Conservation (phyloP, 1,139 yeast genomes). For the Kluyveromyces sp. region DNA sequence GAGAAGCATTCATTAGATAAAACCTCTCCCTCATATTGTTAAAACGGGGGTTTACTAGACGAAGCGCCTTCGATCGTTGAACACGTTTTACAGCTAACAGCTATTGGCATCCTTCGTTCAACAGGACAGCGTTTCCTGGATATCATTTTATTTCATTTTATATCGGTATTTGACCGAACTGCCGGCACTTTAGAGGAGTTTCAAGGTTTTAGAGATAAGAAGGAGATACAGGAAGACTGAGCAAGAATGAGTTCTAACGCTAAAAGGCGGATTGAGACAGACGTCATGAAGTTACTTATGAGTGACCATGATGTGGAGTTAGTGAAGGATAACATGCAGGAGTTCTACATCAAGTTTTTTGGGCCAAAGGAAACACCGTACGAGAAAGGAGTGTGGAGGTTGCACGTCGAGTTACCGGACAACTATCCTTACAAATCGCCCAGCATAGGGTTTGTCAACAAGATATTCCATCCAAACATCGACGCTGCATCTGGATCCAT, state of each 20-base stretch:
- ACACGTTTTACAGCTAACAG: not conserved
- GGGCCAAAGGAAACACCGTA: constrained; percentile 91
- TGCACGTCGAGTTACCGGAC: constrained; percentile 91
- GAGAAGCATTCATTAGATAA: no score
- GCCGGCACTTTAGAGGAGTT: no score
- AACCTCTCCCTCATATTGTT: not conserved
- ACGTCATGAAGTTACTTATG: constrained; percentile 92
- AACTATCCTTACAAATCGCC: constrained; percentile 96
- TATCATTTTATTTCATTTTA: not conserved
- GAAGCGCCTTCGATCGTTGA: no score
- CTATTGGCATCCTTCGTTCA: not conserved
- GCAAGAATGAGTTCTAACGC: constrained; percentile 44
- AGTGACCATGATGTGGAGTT: constrained; percentile 87
- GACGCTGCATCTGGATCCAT: constrained; percentile 89
- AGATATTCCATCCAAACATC: constrained; percentile 89
- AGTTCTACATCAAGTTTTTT: constrained; percentile 73
- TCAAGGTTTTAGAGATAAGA: no score
- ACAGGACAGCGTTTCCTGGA: not conserved
- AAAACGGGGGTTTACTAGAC: no score
- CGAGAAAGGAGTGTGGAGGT: constrained; percentile 84
- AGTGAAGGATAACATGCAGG: constrained; percentile 85
- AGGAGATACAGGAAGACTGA: no score
- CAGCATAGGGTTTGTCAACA: constrained; percentile 87
- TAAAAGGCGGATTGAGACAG: constrained; percentile 88
- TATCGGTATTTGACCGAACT: not conserved